Evolutionary conservation across 75 land plant genomes (phyloP), one percentile per base, ranked within the genome.

Genomic region (Pinus taeda): DNA sequence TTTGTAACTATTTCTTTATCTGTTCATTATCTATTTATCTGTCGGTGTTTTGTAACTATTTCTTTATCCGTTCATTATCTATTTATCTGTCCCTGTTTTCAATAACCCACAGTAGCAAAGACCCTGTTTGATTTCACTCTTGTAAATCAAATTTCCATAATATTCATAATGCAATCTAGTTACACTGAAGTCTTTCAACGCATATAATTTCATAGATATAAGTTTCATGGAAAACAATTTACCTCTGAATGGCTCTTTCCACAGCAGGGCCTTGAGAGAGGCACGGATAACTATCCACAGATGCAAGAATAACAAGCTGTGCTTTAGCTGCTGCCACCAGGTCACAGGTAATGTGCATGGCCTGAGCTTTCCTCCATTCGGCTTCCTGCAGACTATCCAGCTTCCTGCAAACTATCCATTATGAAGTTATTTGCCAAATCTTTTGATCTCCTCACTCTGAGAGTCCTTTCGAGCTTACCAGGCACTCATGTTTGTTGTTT

Each of bases 361-460:
- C 77, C 71, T 90, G 92, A 1, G 92, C 89, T 75, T 83, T 84
- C 36, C 26, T 24, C 92, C 92, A 90, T 72, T 87, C 89, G 0
- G 60, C 15, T 62, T 87, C 86, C n/a, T n/a, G n/a, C n/a, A n/a
- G n/a, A n/a, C n/a, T n/a, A n/a, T n/a, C n/a, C n/a, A n/a, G n/a
- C n/a, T n/a, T n/a, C n/a, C 60, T 90, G 92, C 3, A 75, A 30
- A 59, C 56, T 69, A 33, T 83, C 84, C 89, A 85, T 88, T 57
- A 74, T 75, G 15, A 24, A 15, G 17, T 4, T 15, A 4, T 65
- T 30, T 15, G 36, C 17, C 6, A 33, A 7, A 45, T 45, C 0
- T 45, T 45, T 6, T 45, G 49, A 0, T 45, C 49, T 45, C 49
- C 9, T 6, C 8, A 0, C 49, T 45, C 49, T 6, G 7, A 45